Evolutionary conservation across 169 alveolate genomes (phyloP).

Genomic region (Cyclospora cayetanensis): DNA sequence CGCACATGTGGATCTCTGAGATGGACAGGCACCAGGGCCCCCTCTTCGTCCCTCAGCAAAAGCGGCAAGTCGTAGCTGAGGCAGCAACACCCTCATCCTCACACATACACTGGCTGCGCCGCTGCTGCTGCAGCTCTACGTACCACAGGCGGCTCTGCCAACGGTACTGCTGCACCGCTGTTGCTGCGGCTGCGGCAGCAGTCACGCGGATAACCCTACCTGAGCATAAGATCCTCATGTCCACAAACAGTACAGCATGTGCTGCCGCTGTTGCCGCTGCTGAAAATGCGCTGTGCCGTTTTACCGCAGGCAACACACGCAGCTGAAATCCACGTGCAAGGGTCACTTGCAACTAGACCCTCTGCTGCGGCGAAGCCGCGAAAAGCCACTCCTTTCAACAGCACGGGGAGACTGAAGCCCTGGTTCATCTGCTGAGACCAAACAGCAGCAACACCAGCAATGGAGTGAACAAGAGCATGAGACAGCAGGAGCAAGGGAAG

Average conservation of each 20-base stretch:
- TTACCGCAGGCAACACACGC: slow-evolving; percentile 29
- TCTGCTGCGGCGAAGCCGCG: not conserved
- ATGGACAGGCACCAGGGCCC: slow-evolving; percentile 12
- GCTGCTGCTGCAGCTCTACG: not conserved
- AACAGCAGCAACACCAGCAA: not conserved
- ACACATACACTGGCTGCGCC: not conserved
- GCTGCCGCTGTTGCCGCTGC: slow-evolving; percentile 22
- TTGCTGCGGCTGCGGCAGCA: not conserved
- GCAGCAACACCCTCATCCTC: not conserved
- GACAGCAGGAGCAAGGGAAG: not conserved
- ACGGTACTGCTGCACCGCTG: not conserved
- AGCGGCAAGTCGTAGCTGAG: slow-evolving; percentile 14
- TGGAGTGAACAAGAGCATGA: not conserved
- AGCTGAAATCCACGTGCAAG: slow-evolving; percentile 25
- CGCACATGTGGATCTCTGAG: slow-evolving; percentile 23
- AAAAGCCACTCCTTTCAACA: slow-evolving; percentile 8
- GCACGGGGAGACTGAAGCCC: not conserved
- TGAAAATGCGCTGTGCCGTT: slow-evolving; percentile 17
- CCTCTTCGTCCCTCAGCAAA: slow-evolving; percentile 26
- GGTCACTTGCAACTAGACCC: not conserved
- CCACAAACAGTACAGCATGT: slow-evolving; percentile 8
- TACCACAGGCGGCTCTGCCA: not conserved
- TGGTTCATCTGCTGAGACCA: not conserved
- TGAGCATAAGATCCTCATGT: not conserved
- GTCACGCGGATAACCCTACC: not conserved